phyloP scores from a whole-genome alignment of 2,329 filamentous ascomycete genomes.

The Tolypocladium amazonense region DNA sequence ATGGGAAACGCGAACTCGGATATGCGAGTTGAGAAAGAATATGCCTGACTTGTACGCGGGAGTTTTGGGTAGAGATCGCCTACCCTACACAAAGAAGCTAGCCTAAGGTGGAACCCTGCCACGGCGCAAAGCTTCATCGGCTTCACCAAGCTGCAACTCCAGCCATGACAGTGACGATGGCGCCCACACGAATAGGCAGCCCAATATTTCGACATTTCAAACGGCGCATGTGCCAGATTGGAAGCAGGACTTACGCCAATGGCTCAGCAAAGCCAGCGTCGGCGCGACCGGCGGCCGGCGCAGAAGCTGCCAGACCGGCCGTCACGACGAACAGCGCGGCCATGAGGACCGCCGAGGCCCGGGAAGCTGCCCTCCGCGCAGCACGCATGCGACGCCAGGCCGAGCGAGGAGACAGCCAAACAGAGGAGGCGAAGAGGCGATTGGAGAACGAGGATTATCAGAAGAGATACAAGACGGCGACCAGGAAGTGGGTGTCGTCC shows the following conservation, averaged over 20 bases:
- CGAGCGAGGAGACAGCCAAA: constrained; percentile 7
- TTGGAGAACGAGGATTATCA: constrained; percentile 24
- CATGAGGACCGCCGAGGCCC: constrained; percentile 10
- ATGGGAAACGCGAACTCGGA: neutral
- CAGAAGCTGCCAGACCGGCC: neutral
- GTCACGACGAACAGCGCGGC: constrained; percentile 1
- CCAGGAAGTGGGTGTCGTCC: constrained; percentile 32
- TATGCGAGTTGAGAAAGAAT: neutral
- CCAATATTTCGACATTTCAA: neutral
- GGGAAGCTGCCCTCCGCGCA: constrained; percentile 11
- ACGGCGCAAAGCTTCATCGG: neutral
- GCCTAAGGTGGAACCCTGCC: neutral
- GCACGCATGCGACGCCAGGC: constrained; percentile 9
- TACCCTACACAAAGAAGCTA: neutral
- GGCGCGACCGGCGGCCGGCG: neutral
- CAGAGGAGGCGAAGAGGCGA: constrained; percentile 9
- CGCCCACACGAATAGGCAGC: neutral
- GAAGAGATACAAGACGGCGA: constrained; percentile 30
- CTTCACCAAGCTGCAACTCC: neutral
- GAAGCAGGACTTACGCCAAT: neutral
- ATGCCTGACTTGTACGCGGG: too few species aligned
- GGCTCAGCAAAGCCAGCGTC: neutral
- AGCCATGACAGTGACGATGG: neutral
- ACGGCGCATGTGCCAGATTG: neutral
- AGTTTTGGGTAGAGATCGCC: neutral